Evolutionary conservation across 768 basidiomycete species (phyloP), one percentile per base, ranked within the genome.

Genomic region (Hericium coralloides): DNA sequence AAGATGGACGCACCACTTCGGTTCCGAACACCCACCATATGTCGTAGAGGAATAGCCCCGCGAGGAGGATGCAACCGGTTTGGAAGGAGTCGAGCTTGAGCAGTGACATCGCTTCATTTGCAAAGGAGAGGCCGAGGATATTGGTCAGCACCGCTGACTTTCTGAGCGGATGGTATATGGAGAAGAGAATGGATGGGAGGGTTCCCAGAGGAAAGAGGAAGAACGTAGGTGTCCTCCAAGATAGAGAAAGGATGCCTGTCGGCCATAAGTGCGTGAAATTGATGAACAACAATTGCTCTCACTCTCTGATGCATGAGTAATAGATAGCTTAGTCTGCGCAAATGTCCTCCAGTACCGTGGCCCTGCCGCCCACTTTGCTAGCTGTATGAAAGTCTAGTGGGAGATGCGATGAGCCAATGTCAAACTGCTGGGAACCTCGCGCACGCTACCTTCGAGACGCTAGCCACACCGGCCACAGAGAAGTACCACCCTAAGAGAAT

Each of bases 21-120:
- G 88, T 89, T 18, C 89, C 89, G 68, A 94, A 95, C 2, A 95
- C 92, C 91, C 91, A 97, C 80, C 86, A 95, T 41, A 97, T 81
- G 67, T 98, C 95, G 67, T 98, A 98, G 43, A 97, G 49, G 72
- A 98, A 92, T 22, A 99, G 74, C 4, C 91, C 93, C 2, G 79
- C 79, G 5, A 99, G 76, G 3, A 98, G 78, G 58, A 92, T 81
- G 41, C 79, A 78, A 7, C 93, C 95, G 15, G 95, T 97, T 64
- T 78, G 71, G 77, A 98, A 95, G 9, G 89, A 89, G 69, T 98
- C 95, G 36, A 98, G 70, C 68, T 85, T 87, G 63, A 98, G 75
- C 58, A 94, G 68, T 38, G 83, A 77, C 53, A 98, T 73, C 3
- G 91, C 86, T 61, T 87, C 89, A 68, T 88, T 83, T 23, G 87